Base-by-base conservation (phyloP, 2,329 filamentous ascomycete genomes). In the Diaporthe ilicicola region DNA sequence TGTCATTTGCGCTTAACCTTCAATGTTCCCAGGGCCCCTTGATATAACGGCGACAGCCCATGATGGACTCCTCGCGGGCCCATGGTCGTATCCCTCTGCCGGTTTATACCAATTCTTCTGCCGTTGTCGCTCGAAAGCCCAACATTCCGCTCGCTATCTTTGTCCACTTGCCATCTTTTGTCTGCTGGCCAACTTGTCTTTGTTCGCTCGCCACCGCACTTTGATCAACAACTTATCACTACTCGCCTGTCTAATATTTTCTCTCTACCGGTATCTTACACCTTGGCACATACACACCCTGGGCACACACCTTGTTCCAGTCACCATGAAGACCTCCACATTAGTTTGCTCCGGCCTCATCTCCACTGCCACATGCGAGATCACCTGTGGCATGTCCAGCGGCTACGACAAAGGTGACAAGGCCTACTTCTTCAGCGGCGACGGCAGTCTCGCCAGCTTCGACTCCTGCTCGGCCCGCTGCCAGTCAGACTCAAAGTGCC, bases 351-450 rank as follows among this genome's bases (percentile, higher is more conserved):
- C 48, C 3, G 59, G n/a, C 27, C 42, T 62, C 19, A 24, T 54
- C 56, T 29, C 50, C 8, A 27, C 27, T 29, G 17, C 69, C 55
- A 17, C 59, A 19, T 62, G 59, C 24, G 64, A 62, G 8, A 65
- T 71, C 32, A 46, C 59, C 29, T 73, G 71, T 44, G 71, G 71
- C 13, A 3, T 73, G 8, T 15, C 55, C n/a, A 66, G 66, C n/a
- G 71, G 71, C 22, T 73, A 73, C 65, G 69, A 73, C 56, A 24
- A 22, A 19, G 71, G 71, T 56, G 67, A 54, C 19, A 65, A 65
- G 27, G 71, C 71, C 12, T 73, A 73, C 37, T 73, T 53, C 46
- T 73, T 46, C 69, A 73, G 64, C 34, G 69, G 69, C n/a, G 64
- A 73, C 10, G 71, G 71, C 24, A 73, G 64, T 15, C 69, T 73